These are phyloP conservation scores for Chenopodium quinoa DNA, from an alignment of 148 eudicot genomes.

Conservation along the genomic window DNA sequence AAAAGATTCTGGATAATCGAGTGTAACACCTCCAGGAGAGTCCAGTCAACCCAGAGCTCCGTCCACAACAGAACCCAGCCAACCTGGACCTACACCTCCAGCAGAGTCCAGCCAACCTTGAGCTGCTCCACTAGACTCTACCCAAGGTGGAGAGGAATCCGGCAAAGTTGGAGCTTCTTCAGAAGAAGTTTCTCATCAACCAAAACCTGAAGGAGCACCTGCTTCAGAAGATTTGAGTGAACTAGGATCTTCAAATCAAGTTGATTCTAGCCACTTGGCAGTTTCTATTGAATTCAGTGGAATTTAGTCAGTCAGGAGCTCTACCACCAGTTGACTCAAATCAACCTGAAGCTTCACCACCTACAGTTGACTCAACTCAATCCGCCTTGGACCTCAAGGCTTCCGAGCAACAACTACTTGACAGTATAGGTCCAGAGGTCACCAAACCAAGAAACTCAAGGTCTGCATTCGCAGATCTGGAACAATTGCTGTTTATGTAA, in stretches of 20 bases:
- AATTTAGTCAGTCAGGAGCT: slow-evolving; percentile 26
- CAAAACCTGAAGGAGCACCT: slow-evolving; percentile 15
- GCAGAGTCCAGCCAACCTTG: slow-evolving; percentile 23
- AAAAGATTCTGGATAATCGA: slow-evolving; percentile 19
- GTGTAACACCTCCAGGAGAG: slow-evolving; percentile 29
- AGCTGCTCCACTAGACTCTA: slow-evolving; percentile 26
- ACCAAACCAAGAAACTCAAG: slow-evolving; percentile 25
- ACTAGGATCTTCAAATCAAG: slow-evolving; percentile 30
- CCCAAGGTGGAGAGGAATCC: slow-evolving; percentile 15
- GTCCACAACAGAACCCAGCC: slow-evolving; percentile 20
- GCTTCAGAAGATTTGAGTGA: slow-evolving; percentile 26
- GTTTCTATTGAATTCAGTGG: slow-evolving; percentile 21
- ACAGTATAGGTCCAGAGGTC: slow-evolving; percentile 10
- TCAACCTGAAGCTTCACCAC: slow-evolving; percentile 29
- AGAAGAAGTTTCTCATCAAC: neutral
- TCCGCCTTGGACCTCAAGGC: slow-evolving; percentile 6
- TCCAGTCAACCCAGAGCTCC: slow-evolving; percentile 34
- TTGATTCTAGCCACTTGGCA: slow-evolving; percentile 26
- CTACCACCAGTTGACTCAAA: slow-evolving; percentile 6
- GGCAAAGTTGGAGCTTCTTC: slow-evolving; percentile 19
- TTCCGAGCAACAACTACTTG: slow-evolving; percentile 18
- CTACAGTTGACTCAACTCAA: slow-evolving; percentile 23
- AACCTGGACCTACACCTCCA: slow-evolving; percentile 23
- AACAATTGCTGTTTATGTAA: slow-evolving; percentile 22
- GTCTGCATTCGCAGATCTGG: slow-evolving; percentile 29